phyloP scores from a whole-genome alignment of 2,329 filamentous ascomycete species.

The Calonectria montana region DNA sequence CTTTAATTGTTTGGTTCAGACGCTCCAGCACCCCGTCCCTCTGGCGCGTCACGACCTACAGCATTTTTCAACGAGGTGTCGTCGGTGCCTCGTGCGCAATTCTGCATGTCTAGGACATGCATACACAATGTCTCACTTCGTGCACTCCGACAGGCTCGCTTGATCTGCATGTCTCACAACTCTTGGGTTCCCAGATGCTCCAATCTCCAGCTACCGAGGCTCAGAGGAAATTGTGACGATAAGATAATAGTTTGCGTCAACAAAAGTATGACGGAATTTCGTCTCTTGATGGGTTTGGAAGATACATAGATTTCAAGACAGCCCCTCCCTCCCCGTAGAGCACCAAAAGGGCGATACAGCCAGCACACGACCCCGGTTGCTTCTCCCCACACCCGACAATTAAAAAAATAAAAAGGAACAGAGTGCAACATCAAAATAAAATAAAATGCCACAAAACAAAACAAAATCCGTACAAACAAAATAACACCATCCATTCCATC shows the following conservation, averaged over 20 bases:
- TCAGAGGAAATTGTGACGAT: constrained; percentile 4
- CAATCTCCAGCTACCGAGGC: constrained; percentile 4
- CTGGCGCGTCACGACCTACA: constrained; percentile 11
- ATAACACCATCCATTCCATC: neutral
- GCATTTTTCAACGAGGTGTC: constrained; percentile 35
- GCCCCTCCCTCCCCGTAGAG: too few species aligned
- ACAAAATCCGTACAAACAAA: neutral
- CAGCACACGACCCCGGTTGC: neutral
- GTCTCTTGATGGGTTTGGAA: neutral
- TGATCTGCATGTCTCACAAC: constrained; percentile 42
- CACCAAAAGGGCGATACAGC: neutral
- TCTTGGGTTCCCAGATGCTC: constrained; percentile 19
- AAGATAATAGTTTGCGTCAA: neutral
- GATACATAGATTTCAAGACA: neutral
- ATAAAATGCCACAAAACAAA: neutral
- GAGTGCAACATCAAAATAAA: neutral
- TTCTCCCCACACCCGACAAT: neutral
- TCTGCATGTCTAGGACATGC: constrained; percentile 50
- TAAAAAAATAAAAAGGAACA: neutral
- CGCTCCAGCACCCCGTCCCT: constrained; percentile 11
- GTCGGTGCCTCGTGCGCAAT: constrained; percentile 29
- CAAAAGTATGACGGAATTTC: neutral
- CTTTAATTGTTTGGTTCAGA: constrained; percentile 13
- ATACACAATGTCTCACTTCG: constrained; percentile 51
- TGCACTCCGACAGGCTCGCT: constrained; percentile 47